These are phyloP conservation scores for Erodium moschatum DNA, from an alignment of 441 rosid species.

Conservation along the genomic window DNA sequence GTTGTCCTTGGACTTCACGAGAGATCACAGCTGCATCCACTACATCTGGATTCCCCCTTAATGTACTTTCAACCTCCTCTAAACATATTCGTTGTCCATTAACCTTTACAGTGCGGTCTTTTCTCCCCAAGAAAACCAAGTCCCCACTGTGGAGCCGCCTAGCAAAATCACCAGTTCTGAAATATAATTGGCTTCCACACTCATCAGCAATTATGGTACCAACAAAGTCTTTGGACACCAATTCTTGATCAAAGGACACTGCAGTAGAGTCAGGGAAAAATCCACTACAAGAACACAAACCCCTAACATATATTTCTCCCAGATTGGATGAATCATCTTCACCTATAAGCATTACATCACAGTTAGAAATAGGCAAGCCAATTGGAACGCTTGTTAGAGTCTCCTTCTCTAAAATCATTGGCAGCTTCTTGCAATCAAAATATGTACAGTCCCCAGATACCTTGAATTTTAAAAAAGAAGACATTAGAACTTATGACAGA, in stretches of 20 bases:
- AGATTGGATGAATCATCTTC: conserved; percentile 35
- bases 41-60: conserved; percentile 49
- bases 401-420: conserved; percentile 48
- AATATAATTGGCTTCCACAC: conserved; percentile 44
- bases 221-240: conserved; percentile 35
- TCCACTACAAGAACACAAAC: conserved; percentile 58
- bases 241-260: conserved; percentile 32
- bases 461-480: conserved; percentile 34
- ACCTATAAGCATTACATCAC: conserved; percentile 48
- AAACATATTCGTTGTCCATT: conserved; percentile 70
- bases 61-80: conserved; percentile 64
- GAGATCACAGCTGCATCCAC: conserved; percentile 58
- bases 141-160: conserved; percentile 55
- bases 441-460: conserved; percentile 88
- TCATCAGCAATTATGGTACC: conserved; percentile 31
- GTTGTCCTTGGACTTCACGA: conserved; percentile 34
- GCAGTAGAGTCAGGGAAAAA: conserved; percentile 34
- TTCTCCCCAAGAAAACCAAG: conserved; percentile 70
- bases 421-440: conserved; percentile 78
- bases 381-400: conserved; percentile 68
- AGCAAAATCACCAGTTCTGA: conserved; percentile 85
- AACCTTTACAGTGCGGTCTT: conserved; percentile 63
- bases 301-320: conserved; percentile 76
- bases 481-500: conserved; percentile 16
- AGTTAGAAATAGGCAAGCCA: conserved; percentile 73